Evolutionary conservation across 2,329 filamentous ascomycete species (phyloP).

Genomic region (Thelonectria rubi): DNA sequence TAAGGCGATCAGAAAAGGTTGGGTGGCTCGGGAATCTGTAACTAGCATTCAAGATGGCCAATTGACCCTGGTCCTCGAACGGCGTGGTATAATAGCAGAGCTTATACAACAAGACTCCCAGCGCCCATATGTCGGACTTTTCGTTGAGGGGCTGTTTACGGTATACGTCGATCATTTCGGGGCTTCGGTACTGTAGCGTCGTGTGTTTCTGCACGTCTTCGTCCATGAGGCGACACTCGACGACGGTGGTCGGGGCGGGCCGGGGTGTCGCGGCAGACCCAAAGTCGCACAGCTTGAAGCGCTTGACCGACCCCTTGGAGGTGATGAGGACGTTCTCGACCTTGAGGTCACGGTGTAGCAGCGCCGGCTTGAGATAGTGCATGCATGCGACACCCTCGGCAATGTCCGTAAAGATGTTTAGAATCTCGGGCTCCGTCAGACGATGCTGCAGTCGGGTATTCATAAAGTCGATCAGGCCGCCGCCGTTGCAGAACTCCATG

Average conservation of each 20-base stretch:
- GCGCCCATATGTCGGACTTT: slow-evolving; percentile 98
- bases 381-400: slow-evolving; percentile 97
- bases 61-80: slow-evolving; percentile 96
- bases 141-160: slow-evolving; percentile 96
- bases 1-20: slow-evolving; percentile 86
- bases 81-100: slow-evolving; percentile 99
- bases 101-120: slow-evolving; percentile 96
- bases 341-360: slow-evolving; percentile 94
- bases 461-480: slow-evolving; percentile 99
- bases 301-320: slow-evolving; percentile 67
- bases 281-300: slow-evolving; percentile 98
- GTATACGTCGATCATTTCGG: slow-evolving; percentile 99
- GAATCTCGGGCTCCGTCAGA: slow-evolving; percentile 94
- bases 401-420: slow-evolving; percentile 96
- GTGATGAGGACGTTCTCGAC: slow-evolving; percentile 98
- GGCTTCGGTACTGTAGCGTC: slow-evolving; percentile 95
- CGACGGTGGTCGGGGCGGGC: slow-evolving; percentile 84
- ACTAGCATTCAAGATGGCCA: slow-evolving; percentile 95
- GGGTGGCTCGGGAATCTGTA: slow-evolving; percentile 93
- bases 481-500: slow-evolving; percentile 97
- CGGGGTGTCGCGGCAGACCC: slow-evolving; percentile 87
- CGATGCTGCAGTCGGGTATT: slow-evolving; percentile 97
- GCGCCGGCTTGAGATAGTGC: slow-evolving; percentile 95
- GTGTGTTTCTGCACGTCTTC: slow-evolving; percentile 98
- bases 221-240: slow-evolving; percentile 91